Conservation (phyloP, 768 basidiomycete species). For the Panaeolus cyanescens region DNA sequence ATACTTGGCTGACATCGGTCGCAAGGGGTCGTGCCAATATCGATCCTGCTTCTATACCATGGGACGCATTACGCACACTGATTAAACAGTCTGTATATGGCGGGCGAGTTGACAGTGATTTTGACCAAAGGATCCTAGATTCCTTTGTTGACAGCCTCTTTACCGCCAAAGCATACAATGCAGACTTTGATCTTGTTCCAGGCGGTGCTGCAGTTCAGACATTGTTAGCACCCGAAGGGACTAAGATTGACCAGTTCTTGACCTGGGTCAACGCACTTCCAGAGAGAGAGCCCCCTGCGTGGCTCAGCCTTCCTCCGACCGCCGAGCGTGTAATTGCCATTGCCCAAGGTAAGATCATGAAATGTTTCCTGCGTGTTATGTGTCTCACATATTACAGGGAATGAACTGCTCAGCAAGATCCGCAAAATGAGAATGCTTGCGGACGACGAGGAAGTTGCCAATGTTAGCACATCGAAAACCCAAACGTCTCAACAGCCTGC, state of each 20-base stretch:
- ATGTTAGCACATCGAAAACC: slow-evolving; percentile 56
- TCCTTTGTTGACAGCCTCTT: slow-evolving; percentile 92
- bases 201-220: slow-evolving; percentile 55
- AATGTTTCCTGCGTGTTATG: slow-evolving; percentile 6
- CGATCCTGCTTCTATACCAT: slow-evolving; percentile 89
- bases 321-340: slow-evolving; percentile 92
- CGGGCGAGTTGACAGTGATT: slow-evolving; percentile 91
- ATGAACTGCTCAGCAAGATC: slow-evolving; percentile 80
- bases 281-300: slow-evolving; percentile 91
- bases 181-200: slow-evolving; percentile 88
- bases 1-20: slow-evolving; percentile 79
- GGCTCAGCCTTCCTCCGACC: slow-evolving; percentile 91
- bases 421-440: slow-evolving; percentile 90
- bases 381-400: slow-evolving; percentile 48
- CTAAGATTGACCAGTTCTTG: slow-evolving; percentile 88
- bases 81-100: slow-evolving; percentile 97
- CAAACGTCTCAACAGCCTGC: slow-evolving; percentile 79
- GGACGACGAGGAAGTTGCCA: slow-evolving; percentile 87
- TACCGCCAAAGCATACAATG: slow-evolving; percentile 86
- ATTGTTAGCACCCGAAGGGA: slow-evolving; percentile 85
- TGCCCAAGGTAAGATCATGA: slow-evolving; percentile 71
- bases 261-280: slow-evolving; percentile 88
- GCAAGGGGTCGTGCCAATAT: slow-evolving; percentile 91
- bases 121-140: slow-evolving; percentile 91
- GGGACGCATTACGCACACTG: slow-evolving; percentile 91